Evolutionary conservation across 495 filamentous ascomycete genomes (phyloP).

Genomic region (Saxispiralis lemnorum): DNA sequence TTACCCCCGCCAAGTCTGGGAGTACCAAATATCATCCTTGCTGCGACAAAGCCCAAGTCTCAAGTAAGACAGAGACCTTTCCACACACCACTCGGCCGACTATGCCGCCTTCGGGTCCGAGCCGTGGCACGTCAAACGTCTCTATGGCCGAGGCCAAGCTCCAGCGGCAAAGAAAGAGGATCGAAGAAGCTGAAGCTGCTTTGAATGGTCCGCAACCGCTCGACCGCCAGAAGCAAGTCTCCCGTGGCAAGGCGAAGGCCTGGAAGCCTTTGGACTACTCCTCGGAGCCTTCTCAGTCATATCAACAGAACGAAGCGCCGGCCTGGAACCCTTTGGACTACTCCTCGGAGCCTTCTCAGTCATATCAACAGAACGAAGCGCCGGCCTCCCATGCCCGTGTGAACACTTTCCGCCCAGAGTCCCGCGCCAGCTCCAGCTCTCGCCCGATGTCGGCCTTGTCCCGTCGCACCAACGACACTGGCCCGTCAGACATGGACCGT

Average conservation of each 20-base stretch:
- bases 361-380: background rate
- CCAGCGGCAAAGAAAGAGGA: slow-evolving; percentile 10
- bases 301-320: background rate
- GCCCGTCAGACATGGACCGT: slow-evolving; percentile 5
- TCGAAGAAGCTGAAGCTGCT: slow-evolving; percentile 12
- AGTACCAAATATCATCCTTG: too few relatives aligned
- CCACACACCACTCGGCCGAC: background rate
- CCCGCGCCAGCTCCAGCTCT: slow-evolving; percentile 2
- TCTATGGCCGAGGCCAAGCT: slow-evolving; percentile 12
- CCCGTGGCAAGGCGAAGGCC: slow-evolving; percentile 9
- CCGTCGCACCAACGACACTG: slow-evolving; percentile 9
- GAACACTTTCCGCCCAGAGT: slow-evolving; percentile 9
- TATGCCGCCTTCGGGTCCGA: slow-evolving; percentile 1
- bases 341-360: slow-evolving; percentile 1
- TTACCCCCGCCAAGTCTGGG: too few relatives aligned
- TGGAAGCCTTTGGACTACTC: slow-evolving; percentile 8
- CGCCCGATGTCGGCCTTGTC: slow-evolving; percentile 13
- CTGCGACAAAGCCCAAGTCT: too few relatives aligned
- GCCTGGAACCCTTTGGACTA: too few relatives aligned
- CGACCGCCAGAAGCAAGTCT: slow-evolving; percentile 1
- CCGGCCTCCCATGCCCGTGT: slow-evolving; percentile 5
- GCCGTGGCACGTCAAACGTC: too few relatives aligned
- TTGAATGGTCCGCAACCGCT: slow-evolving; percentile 2
- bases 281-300: background rate
- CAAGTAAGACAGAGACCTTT: background rate